Percentiles rank a stretch among this genome's conserved stretches.
Evolutionary conservation across 1,139 yeast species (phyloP).

Genomic region (Yamadazyma pseudoaaseri): DNA sequence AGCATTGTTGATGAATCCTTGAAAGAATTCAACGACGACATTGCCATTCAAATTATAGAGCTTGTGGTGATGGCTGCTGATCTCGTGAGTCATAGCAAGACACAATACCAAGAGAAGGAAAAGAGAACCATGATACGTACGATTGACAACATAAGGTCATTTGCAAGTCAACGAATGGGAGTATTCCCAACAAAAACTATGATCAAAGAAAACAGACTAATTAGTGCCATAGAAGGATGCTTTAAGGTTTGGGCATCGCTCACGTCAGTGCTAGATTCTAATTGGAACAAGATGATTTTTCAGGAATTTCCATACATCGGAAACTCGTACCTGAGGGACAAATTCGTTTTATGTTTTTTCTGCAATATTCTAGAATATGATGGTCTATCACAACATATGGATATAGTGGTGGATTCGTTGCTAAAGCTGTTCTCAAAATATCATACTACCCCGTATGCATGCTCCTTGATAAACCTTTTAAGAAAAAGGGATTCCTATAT

Average conservation of each 20-base stretch:
- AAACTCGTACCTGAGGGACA: constrained; percentile 35
- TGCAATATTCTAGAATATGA: constrained; percentile 24
- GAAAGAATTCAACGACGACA: constrained; percentile 10
- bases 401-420: constrained; percentile 21
- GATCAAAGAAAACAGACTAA: constrained; percentile 22
- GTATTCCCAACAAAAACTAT: constrained; percentile 31
- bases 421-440: constrained; percentile 26
- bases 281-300: constrained; percentile 38
- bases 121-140: background rate
- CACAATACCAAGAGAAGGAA: background rate
- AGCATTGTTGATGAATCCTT: constrained; percentile 7
- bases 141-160: constrained; percentile 7
- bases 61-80: constrained; percentile 3
- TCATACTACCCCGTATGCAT: constrained; percentile 25
- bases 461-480: constrained; percentile 22
- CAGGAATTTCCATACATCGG: constrained; percentile 45
- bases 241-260: constrained; percentile 31
- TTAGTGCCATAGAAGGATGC: constrained; percentile 24
- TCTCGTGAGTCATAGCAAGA: background rate
- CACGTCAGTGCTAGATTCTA: constrained; percentile 19
- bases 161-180: constrained; percentile 32
- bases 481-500: constrained; percentile 17
- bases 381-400: constrained; percentile 21
- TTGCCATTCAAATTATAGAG: constrained; percentile 11
- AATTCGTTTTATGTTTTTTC: constrained; percentile 31